These are phyloP conservation scores for Podospora appendiculata DNA, from an alignment of 495 filamentous ascomycete genomes.

Conservation along the genomic window DNA sequence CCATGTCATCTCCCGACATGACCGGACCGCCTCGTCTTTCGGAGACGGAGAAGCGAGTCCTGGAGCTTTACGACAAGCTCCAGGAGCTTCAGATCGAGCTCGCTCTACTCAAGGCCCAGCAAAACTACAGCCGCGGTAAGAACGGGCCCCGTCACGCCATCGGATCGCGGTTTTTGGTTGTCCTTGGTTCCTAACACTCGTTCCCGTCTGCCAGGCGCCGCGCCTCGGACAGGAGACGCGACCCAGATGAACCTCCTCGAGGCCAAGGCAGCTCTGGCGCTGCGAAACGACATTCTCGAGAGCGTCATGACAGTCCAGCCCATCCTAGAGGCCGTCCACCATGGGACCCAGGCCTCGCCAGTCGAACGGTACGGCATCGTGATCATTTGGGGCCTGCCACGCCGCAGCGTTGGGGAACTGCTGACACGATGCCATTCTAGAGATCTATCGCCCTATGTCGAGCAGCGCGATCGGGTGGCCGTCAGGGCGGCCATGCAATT, in stretches of 20 bases:
- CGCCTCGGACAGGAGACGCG: too few relatives aligned
- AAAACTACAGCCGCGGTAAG: not conserved
- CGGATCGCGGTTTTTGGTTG: too few relatives aligned
- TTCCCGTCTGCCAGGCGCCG: too few relatives aligned
- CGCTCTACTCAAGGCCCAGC: constrained; percentile 51
- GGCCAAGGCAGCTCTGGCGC: constrained; percentile 57
- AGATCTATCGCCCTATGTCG: constrained; percentile 54
- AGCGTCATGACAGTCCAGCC: constrained; percentile 63
- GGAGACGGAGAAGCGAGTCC: constrained; percentile 49
- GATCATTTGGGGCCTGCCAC: not conserved
- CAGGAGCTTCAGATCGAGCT: constrained; percentile 65
- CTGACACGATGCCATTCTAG: constrained; percentile 29
- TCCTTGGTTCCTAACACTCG: not conserved
- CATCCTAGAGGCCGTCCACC: constrained; percentile 67
- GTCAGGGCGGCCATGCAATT: constrained; percentile 51
- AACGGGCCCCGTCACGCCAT: too few relatives aligned
- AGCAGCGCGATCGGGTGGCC: constrained; percentile 59
- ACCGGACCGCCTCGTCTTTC: constrained; percentile 3
- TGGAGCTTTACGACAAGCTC: constrained; percentile 61
- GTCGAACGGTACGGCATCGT: constrained; percentile 52
- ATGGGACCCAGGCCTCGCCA: constrained; percentile 54
- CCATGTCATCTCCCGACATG: not conserved
- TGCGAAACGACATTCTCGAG: constrained; percentile 59
- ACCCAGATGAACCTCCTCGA: constrained; percentile 61
- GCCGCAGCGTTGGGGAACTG: not conserved